Base-by-base conservation (phyloP, 257 asterid species). In the Primulina eburnea region DNA sequence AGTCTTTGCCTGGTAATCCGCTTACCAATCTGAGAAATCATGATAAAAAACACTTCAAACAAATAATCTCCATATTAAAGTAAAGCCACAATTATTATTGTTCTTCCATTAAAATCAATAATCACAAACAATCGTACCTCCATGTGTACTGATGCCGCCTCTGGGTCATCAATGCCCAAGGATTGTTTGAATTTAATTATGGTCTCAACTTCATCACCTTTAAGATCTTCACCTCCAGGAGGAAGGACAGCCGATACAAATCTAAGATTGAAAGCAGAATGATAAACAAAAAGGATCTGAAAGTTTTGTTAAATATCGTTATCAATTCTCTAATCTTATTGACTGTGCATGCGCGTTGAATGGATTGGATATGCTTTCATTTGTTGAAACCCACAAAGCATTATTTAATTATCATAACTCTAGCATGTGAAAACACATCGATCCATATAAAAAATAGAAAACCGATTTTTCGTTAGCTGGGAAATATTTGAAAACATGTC, bases 141-240 rank as follows among this genome's bases (percentile, higher is more conserved):
- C 96, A 94, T 89, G 79, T 94, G 99, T 96, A 91, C 87, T 40
- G 85, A 79, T 30, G 98, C 99, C 35, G 99, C 99, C 86, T 94
- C 97, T 5, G 96, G 99, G 61, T 94, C 99, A 78, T 94, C 99
- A 75, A 94, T 86, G n/a, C 98, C 98, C 87, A 94, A 76, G 34
- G 97, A 83, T 63, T 69, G 87, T 73, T 91, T 94, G 78, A 91
- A 94, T 71, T 84, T 84, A 65, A 83, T 85, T 26, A 91, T 88
- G 74, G 85, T 76, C 32, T 86, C 99, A 77, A 94, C 92, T 84
- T 94, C 99, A 70, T 87, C 75, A 30, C 99, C 99, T 72, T 81
- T 91, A 47, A 91, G 97, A 68, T 89, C 96, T 78, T 91, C 96
- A 78, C 64, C 78, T 73, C 88, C 93, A 18, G 95, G 85, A 74